A percentile compares a stretch with the other conserved stretches of the same genome.
Evolutionary conservation across 352 stramenopile genomes (phyloP).

Genomic region (Globisporangium sylvaticum): DNA sequence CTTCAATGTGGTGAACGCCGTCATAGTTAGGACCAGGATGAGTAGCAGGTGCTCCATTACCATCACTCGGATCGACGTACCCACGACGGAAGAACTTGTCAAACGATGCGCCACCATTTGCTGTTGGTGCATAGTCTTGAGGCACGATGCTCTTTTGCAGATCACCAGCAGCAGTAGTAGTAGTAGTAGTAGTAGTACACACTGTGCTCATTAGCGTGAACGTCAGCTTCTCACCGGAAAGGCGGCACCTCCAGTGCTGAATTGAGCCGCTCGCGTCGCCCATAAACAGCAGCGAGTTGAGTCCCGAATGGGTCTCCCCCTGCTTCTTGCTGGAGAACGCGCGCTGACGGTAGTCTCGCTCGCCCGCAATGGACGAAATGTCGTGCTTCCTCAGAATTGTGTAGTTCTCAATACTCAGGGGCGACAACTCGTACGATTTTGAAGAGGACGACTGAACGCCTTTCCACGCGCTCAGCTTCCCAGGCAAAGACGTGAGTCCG

Average conservation of each 20-base stretch:
- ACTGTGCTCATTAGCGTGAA: slow-evolving; percentile 74
- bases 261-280: slow-evolving; percentile 51
- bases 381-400: slow-evolving; percentile 42
- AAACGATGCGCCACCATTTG: not conserved
- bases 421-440: slow-evolving; percentile 42
- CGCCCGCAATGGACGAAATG: slow-evolving; percentile 73
- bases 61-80: slow-evolving; percentile 9
- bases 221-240: slow-evolving; percentile 40
- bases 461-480: slow-evolving; percentile 61
- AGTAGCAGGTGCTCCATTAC: not conserved
- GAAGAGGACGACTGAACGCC: slow-evolving; percentile 31
- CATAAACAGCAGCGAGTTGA: slow-evolving; percentile 80
- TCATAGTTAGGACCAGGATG: not conserved
- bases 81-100: slow-evolving; percentile 32
- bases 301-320: slow-evolving; percentile 23
- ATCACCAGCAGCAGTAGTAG: not conserved
- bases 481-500: slow-evolving; percentile 41
- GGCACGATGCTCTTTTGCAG: not conserved
- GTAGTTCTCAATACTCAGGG: slow-evolving; percentile 47
- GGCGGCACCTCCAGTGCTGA: slow-evolving; percentile 75
- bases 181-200: not conserved
- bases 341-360: slow-evolving; percentile 77
- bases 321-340: slow-evolving; percentile 58
- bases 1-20: slow-evolving; percentile 71
- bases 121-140: not conserved